Percentiles rank a stretch among this genome's conserved stretches.
Evolutionary conservation across 305 asterid species (phyloP).

Genomic region (Fraxinus velutina): DNA sequence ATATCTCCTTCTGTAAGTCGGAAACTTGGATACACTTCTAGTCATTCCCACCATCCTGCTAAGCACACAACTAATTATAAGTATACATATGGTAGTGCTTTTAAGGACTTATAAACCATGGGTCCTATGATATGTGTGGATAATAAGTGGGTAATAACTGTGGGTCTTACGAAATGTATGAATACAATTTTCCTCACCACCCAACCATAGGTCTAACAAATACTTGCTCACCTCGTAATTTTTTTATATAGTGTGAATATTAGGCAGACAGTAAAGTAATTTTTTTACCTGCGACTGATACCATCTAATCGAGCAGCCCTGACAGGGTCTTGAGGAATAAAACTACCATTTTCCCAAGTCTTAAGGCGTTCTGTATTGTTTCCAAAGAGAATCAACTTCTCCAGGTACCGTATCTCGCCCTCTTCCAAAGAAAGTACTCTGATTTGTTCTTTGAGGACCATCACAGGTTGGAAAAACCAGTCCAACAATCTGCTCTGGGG

Average conservation of each 20-base stretch:
- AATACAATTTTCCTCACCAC: not conserved
- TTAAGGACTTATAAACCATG: not conserved
- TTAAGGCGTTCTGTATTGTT: constrained; percentile 44
- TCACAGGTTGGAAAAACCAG: constrained; percentile 85
- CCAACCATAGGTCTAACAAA: not conserved
- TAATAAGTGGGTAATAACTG: not conserved
- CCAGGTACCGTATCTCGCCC: constrained; percentile 61
- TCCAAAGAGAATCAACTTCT: constrained; percentile 64
- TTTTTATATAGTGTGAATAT: not conserved
- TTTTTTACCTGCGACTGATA: constrained; percentile 68
- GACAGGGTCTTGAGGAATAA: constrained; percentile 53
- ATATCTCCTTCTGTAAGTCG: constrained; percentile 75
- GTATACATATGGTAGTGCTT: not conserved
- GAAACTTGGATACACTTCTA: constrained; percentile 64
- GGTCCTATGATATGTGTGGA: not conserved
- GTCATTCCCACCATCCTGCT: constrained; percentile 77
- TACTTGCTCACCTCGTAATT: not conserved
- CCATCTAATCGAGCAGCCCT: constrained; percentile 88
- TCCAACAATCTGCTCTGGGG: constrained; percentile 83
- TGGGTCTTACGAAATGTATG: not conserved
- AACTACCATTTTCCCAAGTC: constrained; percentile 75
- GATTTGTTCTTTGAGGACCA: constrained; percentile 89
- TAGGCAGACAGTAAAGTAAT: not conserved
- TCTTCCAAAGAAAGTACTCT: constrained; percentile 62
- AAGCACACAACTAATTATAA: not conserved